Conservation (phyloP, 2,329 filamentous ascomycete species). For the Hypoxylon sp. region DNA sequence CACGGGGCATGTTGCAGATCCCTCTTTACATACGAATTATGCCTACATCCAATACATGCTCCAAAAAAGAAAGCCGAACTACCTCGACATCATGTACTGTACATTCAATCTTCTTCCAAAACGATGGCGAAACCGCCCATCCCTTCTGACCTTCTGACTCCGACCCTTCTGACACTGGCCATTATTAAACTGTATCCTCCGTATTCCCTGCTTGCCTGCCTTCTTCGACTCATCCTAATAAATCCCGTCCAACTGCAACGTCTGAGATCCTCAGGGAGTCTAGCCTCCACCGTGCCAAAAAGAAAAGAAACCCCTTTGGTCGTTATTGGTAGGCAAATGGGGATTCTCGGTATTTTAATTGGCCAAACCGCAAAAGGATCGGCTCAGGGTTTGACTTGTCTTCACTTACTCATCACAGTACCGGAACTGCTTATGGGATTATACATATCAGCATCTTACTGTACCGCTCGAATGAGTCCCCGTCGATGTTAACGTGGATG, state of each 20-base stretch:
- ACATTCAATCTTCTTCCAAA: not conserved
- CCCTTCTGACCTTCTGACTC: not conserved
- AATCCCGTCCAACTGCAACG: constrained; percentile 10
- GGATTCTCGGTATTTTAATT: constrained; percentile 27
- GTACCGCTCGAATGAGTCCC: constrained; percentile 17
- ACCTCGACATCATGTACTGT: not conserved
- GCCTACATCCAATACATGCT: constrained; percentile 7
- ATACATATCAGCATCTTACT: constrained; percentile 37
- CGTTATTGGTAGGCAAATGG: constrained; percentile 43
- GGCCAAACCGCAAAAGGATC: constrained; percentile 33
- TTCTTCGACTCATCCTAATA: constrained; percentile 10
- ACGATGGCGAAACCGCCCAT: constrained; percentile 18
- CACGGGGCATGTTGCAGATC: not conserved
- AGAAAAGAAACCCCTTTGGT: constrained; percentile 10
- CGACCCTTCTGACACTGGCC: not conserved
- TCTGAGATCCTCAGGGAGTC: constrained; percentile 17
- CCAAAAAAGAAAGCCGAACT: not conserved
- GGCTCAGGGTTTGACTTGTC: constrained; percentile 33
- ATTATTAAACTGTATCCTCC: constrained; percentile 9
- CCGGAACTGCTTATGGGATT: constrained; percentile 4
- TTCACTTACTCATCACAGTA: constrained; percentile 27
- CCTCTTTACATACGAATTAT: not conserved
- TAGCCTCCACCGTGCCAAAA: constrained; percentile 16
- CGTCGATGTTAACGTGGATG: constrained; percentile 25
- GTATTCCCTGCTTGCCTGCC: constrained; percentile 5